Conservation (phyloP, 352 stramenopile species). For the Globisporangium sylvaticum region DNA sequence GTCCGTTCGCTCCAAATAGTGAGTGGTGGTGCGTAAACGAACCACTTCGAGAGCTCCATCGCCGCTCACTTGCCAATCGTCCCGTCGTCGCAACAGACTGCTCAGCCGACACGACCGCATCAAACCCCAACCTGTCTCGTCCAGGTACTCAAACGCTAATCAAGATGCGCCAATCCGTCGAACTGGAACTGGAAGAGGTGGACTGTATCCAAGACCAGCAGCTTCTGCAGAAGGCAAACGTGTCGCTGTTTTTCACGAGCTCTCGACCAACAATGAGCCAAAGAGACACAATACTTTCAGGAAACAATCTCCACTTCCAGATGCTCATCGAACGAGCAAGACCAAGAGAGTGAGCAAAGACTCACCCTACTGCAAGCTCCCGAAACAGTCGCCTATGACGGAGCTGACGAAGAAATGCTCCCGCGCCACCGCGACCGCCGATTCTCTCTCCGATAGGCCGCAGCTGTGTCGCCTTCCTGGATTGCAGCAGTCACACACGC, state of each 20-base stretch:
- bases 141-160: not conserved
- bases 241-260: slow-evolving; percentile 38
- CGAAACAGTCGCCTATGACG: slow-evolving; percentile 11
- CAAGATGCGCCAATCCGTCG: slow-evolving; percentile 19
- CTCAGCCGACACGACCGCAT: not conserved
- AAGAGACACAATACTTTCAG: not conserved
- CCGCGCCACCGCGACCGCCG: not conserved
- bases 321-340: slow-evolving; percentile 8
- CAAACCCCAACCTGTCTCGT: not conserved
- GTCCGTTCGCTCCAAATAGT: not conserved
- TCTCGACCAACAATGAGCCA: slow-evolving; percentile 10
- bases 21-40: slow-evolving; percentile 2
- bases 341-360: slow-evolving; percentile 3
- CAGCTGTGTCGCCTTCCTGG: slow-evolving; percentile 3
- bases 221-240: slow-evolving; percentile 25
- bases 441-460: not conserved
- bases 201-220: slow-evolving; percentile 25
- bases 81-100: not conserved
- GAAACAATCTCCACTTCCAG: slow-evolving; percentile 16
- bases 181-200: slow-evolving; percentile 38
- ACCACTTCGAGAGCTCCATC: not conserved
- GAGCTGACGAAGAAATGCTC: slow-evolving; percentile 11
- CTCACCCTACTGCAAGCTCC: not conserved
- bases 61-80: slow-evolving; percentile 8
- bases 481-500: slow-evolving; percentile 1